Conservation (phyloP, 164 flowering plant species). For the Vitis rotundifolia region DNA sequence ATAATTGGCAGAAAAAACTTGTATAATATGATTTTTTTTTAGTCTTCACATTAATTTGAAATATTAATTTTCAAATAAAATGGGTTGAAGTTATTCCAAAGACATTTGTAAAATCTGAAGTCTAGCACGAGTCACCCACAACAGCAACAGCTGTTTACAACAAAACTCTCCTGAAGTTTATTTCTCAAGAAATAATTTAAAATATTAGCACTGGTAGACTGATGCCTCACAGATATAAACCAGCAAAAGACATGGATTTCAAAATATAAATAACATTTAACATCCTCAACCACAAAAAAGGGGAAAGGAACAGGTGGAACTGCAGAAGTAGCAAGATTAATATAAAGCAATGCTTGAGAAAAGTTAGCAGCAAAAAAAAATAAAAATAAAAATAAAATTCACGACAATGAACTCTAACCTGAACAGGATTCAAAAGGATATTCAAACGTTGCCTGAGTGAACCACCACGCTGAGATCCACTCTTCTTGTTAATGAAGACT, state of each 20-base stretch:
- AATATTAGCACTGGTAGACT: no score
- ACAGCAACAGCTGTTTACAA: not conserved
- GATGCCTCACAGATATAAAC: no score
- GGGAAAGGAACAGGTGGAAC: no score
- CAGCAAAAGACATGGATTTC: no score
- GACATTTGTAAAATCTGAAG: not conserved
- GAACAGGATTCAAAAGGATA: conserved; percentile 87
- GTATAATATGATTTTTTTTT: not conserved
- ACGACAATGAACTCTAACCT: conserved; percentile 45
- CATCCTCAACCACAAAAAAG: no score
- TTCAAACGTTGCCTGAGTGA: conserved; percentile 82
- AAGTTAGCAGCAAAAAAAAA: no score
- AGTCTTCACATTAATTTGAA: not conserved
- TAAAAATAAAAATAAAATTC: not conserved
- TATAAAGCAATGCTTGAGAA: no score
- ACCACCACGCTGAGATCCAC: conserved; percentile 93
- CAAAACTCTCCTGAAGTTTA: not conserved
- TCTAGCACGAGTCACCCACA: not conserved
- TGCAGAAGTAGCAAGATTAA: no score
- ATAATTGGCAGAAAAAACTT: not conserved
- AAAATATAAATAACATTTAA: no score
- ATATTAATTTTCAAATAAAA: not conserved
- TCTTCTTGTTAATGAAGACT: conserved; percentile 92
- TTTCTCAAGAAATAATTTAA: not conserved
- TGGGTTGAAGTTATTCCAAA: not conserved